Base-by-base conservation (phyloP, 2,329 filamentous ascomycete species). In the Peltaster fructicola region DNA sequence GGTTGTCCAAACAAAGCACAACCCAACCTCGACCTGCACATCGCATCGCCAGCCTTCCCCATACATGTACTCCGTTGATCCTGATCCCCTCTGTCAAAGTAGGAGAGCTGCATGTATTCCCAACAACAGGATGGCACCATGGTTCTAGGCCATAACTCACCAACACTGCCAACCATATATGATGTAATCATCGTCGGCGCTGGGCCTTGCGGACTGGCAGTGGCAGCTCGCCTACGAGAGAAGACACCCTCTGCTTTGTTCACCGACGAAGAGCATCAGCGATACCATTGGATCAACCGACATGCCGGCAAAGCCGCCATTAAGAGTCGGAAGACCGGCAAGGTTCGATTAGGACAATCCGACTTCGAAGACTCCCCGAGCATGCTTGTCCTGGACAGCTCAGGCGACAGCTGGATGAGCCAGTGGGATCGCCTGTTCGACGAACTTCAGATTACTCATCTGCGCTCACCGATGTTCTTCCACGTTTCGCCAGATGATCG, bases 381-480 rank as follows among this genome's bases (percentile, higher is more conserved):
- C 0, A 67, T 73, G 38, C 51, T 74, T 0, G 72, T 84, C 0
- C 53, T 88, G 0, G 78, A 85, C 39, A 65, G 64, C 1, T 65
- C 65, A 1, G 65, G 63, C 0, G 51, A 62, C 23, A 41, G 54
- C 21, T 85, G 76, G 76, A 68, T 85, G 58, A 51, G 61, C 7
- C 60, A 68, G 19, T 85, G 78, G 78, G 67, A 76, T 21, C 54
- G 59, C 8, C 60, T 75, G 3, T 85, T 85, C 49, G 55, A 60
- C 15, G 65, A 63, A 3, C 67, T 80, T 21, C 63, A 71, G 23
- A 85, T 85, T 22, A 59, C 63, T 2, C 68, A 82, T 38, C 53
- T 88, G 18, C 62, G 78, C 9, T 82, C 75, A 36, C 78, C 76
- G 0, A 77, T 85, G 73, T 76, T 84, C 40, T 85, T 81, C 54